Base-by-base conservation (phyloP, 2,329 filamentous ascomycete species). In the Hymenoscyphus scutula region DNA sequence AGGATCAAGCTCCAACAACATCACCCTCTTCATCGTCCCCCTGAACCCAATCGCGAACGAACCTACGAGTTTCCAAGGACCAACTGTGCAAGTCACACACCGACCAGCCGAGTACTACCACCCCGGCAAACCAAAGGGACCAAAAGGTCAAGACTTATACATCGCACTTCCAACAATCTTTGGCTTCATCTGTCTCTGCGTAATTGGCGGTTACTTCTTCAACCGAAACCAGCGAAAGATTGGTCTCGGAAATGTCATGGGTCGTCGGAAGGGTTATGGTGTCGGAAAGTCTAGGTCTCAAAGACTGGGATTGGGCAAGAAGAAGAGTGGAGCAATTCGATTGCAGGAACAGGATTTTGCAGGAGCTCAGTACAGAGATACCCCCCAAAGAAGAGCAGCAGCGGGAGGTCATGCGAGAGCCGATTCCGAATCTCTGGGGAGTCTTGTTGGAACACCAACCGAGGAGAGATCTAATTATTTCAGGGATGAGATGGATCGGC, bases 181-280 rank as follows among this genome's bases (percentile, higher is more conserved):
- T 25, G 71, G 62, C 2, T 70, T 72, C 41, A 64, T 72, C 23
- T 6, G 69, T 5, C 45, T 72, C 17, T 68, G 66, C 17, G 41
- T 73, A n/a, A 53, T 61, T 4, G 71, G 71, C 1, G 68, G 64
- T 1, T 71, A 54, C 53, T 65, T 66, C 53, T 62, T 65, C 34
- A 73, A 74, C 56, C 64, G 67, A n/a, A 70, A 70, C n/a, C 62
- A 62, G 6, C 62, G 69, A 27, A 66, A 58, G 6, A 73, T 72
- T 51, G 71, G 70, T 13, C 62, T 73, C 38, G 71, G 72, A 8
- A 73, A 70, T 63, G 62, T 72, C 3, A 73, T 73, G 71, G 69
- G 72, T 27, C 64, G 71, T 19, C 55, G 67, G 8, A 67, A 62
- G 4, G 71, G 71, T 48, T 74, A 74, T 54, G 70, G 71, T n/a